Evolutionary conservation across 1,139 yeast species (phyloP).

Genomic region (Kodamaea sp.): DNA sequence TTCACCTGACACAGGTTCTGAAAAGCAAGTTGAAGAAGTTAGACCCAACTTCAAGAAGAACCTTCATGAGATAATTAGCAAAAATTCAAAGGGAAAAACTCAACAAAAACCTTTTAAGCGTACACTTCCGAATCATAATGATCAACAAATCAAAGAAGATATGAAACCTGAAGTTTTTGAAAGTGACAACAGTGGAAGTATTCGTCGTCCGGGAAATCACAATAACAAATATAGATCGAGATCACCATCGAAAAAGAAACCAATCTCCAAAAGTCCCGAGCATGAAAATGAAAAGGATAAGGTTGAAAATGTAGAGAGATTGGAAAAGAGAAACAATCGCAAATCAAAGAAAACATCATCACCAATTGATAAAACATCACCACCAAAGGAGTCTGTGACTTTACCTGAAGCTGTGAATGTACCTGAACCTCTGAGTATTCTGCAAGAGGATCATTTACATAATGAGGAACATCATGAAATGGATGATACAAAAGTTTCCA

Average conservation of each 20-base stretch:
- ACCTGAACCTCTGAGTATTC: background rate
- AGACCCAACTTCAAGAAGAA: slow-evolving; percentile 35
- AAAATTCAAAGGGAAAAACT: slow-evolving; percentile 7
- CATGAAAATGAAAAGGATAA: background rate
- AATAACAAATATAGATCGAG: slow-evolving; percentile 1
- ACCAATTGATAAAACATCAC: too few species aligned
- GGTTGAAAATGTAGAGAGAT: background rate
- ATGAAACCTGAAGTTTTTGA: background rate
- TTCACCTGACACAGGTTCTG: background rate
- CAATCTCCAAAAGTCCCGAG: background rate
- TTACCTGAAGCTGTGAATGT: background rate
- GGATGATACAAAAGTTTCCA: slow-evolving; percentile 10
- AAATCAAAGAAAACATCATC: background rate
- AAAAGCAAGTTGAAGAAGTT: slow-evolving; percentile 13
- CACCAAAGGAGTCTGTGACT: background rate
- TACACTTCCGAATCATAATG: background rate
- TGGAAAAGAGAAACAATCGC: background rate
- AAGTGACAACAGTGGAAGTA: background rate
- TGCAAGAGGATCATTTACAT: background rate
- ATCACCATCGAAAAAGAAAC: background rate
- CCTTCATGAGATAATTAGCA: slow-evolving; percentile 27
- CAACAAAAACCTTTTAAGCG: background rate
- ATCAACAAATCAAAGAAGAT: background rate
- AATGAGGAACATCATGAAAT: slow-evolving; percentile 8
- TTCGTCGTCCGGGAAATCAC: background rate